Evolutionary conservation across 305 asterid genomes (phyloP).

Genomic region (Andrographis paniculata): DNA sequence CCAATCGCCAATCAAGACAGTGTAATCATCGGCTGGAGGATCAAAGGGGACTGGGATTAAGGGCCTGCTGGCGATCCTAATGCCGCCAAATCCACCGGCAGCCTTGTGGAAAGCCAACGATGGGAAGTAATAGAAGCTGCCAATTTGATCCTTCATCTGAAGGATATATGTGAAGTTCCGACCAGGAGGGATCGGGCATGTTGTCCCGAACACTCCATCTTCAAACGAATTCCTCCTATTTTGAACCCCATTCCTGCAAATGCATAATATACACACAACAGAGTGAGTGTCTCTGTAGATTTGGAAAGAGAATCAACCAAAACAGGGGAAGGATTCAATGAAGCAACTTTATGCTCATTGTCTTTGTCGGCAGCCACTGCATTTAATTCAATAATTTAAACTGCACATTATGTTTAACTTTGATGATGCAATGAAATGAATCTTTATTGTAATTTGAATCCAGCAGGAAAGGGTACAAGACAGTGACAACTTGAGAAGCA

Average conservation of each 20-base stretch:
- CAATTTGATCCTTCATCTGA: conserved; percentile 94
- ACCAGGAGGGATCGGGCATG: conserved; percentile 95
- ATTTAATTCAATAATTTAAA: too few species aligned
- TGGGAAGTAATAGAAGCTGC: conserved; percentile 89
- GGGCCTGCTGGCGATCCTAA: conserved; percentile 70
- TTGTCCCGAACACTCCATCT: conserved; percentile 83
- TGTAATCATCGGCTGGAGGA: conserved; percentile 59
- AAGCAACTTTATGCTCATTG: too few species aligned
- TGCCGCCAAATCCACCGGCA: conserved; percentile 89
- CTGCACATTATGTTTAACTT: too few species aligned
- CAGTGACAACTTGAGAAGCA: too few species aligned
- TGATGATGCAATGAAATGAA: too few species aligned
- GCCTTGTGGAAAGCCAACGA: conserved; percentile 86
- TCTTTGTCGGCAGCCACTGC: too few species aligned
- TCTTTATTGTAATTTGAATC: too few species aligned
- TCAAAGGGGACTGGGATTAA: conserved; percentile 79
- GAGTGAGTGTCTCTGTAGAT: too few species aligned
- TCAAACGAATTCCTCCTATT: conserved; percentile 77
- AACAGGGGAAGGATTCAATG: too few species aligned
- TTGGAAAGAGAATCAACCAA: too few species aligned
- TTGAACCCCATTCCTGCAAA: conserved; percentile 72
- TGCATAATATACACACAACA: neutral
- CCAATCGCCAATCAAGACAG: conserved; percentile 83
- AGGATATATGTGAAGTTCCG: conserved; percentile 75
- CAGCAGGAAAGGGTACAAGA: too few species aligned